Percentiles rank a stretch among this genome's conserved stretches.
These are phyloP conservation scores for Thielaviopsis musarum DNA, from an alignment of 2,329 filamentous ascomycete genomes.

Conservation along the genomic window DNA sequence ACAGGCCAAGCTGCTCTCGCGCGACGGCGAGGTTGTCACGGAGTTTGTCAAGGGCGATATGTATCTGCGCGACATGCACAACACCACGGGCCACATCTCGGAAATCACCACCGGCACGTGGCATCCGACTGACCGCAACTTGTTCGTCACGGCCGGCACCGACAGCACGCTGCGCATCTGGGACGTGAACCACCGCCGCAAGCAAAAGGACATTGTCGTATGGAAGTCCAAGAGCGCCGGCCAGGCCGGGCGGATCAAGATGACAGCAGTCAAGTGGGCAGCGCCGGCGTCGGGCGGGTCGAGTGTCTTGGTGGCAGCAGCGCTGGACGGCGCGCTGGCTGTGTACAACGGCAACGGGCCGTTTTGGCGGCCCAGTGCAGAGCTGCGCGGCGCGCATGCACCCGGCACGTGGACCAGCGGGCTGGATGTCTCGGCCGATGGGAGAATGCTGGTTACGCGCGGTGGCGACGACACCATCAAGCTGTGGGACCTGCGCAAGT, in stretches of 20 bases:
- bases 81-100: slow-evolving; percentile 91
- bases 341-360: slow-evolving; percentile 89
- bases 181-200: slow-evolving; percentile 83
- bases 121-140: slow-evolving; percentile 72
- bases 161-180: slow-evolving; percentile 94
- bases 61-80: slow-evolving; percentile 93
- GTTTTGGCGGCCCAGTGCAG: slow-evolving; percentile 62
- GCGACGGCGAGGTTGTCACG: slow-evolving; percentile 70
- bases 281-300: slow-evolving; percentile 57
- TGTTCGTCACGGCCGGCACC: slow-evolving; percentile 80
- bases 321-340: slow-evolving; percentile 73
- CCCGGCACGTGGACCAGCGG: slow-evolving; percentile 82
- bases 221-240: slow-evolving; percentile 88
- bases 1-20: slow-evolving; percentile 74
- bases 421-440: slow-evolving; percentile 78
- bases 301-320: slow-evolving; percentile 65
- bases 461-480: slow-evolving; percentile 90
- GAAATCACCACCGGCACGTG: slow-evolving; percentile 81
- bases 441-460: slow-evolving; percentile 74
- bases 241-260: slow-evolving; percentile 75
- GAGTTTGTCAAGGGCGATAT: slow-evolving; percentile 97
- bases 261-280: slow-evolving; percentile 86
- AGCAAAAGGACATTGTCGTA: slow-evolving; percentile 85
- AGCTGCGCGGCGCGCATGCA: slow-evolving; percentile 70
- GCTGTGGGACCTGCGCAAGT: slow-evolving; percentile 91